A percentile compares a stretch with the other conserved stretches of the same genome.
Conservation (phyloP, 768 basidiomycete genomes). For the Tricholoma bakamatsutake region DNA sequence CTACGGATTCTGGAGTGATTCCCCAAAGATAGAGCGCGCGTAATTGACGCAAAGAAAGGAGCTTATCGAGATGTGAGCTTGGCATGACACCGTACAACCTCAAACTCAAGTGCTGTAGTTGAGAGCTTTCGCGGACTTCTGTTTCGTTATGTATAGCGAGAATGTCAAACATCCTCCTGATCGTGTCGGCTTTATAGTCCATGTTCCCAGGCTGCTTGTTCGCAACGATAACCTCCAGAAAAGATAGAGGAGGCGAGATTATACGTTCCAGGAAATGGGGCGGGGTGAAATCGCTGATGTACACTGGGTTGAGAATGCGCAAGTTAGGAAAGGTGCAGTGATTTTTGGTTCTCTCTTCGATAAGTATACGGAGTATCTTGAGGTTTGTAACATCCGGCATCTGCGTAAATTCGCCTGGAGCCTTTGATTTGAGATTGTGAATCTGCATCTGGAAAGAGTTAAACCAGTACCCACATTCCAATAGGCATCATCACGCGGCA, state of each 20-base stretch:
- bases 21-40: background rate
- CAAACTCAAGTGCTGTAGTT: background rate
- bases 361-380: background rate
- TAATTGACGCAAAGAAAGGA: background rate
- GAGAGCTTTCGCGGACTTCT: background rate
- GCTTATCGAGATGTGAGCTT: background rate
- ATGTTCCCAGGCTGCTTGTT: background rate
- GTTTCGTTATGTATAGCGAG: background rate
- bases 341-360: background rate
- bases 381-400: background rate
- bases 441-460: background rate
- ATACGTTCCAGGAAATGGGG: background rate
- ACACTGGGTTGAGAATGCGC: background rate
- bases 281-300: background rate
- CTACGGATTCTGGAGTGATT: background rate
- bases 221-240: background rate
- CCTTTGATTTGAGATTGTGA: background rate
- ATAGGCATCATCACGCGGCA: no score
- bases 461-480: constrained; percentile 13
- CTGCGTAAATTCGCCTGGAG: background rate
- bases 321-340: background rate
- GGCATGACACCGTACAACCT: background rate
- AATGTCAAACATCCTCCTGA: background rate
- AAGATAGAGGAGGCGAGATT: background rate
- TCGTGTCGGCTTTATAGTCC: no score